Evolutionary conservation across 345 rosid species (phyloP).

Genomic region (Moricandia moricandioides): DNA sequence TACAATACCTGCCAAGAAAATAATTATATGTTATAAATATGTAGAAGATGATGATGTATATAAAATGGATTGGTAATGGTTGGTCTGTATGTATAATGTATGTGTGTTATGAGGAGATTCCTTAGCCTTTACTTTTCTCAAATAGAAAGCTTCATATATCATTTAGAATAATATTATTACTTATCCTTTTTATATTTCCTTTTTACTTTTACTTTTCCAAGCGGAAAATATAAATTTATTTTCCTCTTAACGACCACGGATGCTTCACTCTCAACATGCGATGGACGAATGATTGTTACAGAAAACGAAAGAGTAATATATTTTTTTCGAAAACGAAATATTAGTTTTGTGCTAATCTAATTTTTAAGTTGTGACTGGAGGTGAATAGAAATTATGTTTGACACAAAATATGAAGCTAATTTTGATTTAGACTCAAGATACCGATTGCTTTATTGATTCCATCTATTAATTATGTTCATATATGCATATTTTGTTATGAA

Average conservation of each 20-base stretch:
- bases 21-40: not conserved
- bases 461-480: not conserved
- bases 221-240: not conserved
- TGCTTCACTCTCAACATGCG: slow-evolving; percentile 29
- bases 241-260: slow-evolving; percentile 30
- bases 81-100: slow-evolving; percentile 3
- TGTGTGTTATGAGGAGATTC: slow-evolving; percentile 23
- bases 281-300: slow-evolving; percentile 21
- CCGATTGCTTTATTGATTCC: not conserved
- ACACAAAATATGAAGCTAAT: not conserved
- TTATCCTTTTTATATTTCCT: not conserved
- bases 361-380: not conserved
- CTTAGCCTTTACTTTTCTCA: slow-evolving; percentile 33
- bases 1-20: slow-evolving; percentile 4
- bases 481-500: not conserved
- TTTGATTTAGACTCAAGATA: slow-evolving; percentile 14
- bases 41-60: not conserved
- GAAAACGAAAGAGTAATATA: slow-evolving; percentile 7
- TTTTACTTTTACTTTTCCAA: not conserved
- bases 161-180: slow-evolving; percentile 9
- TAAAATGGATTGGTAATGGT: slow-evolving; percentile 16
- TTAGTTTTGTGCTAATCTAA: slow-evolving; percentile 9
- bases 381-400: not conserved
- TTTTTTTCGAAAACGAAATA: not conserved
- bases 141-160: slow-evolving; percentile 27